Base-by-base conservation (phyloP, 352 stramenopile genomes). In the Phytophthora hibernalis region DNA sequence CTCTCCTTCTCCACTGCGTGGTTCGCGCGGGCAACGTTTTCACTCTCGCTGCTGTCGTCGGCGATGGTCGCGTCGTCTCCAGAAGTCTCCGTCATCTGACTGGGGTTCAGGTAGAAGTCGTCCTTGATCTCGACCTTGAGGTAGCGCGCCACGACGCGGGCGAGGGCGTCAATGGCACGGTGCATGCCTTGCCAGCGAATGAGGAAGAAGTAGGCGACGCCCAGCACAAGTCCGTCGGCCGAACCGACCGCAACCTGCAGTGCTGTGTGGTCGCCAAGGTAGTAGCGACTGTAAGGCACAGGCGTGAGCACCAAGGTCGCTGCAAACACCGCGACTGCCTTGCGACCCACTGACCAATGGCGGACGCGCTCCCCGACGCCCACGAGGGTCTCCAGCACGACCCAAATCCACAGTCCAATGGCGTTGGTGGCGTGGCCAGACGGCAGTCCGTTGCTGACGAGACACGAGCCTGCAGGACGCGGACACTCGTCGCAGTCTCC, bases 401-500 rank as follows among this genome's bases (percentile, higher is more conserved):
- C 48, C 75, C 75, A 83, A 16, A 66, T 61, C 55, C 66, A 69
- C 22, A 84, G 61, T 26, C 72, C 73, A 52, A 82, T 80, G 35
- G 76, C 61, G 70, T 84, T 84, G 35, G 73, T 80, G 37, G 76
- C 69, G 66, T 84, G 76, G 28, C 76, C 76, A 16, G 76, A 84
- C 1, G 76, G 76, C 62, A 84, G 65, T 28, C 76, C 76, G 51
- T 74, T 74, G 64, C 69, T 79, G 26, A 65, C 60, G 44, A 84
- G 61, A 26, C 75, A 83, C 10, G 72, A 80, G 52, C 76, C 76
- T 12, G 49, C 61, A 21, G 76, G 76, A 20, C 76, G 74, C 20
- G 61, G 45, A 55, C 73, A 85, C 18, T 76, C 64, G 62, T 70
- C 67, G 62, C 74, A 83, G 44, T 78, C 63, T 10, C 73, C 65